Evolutionary conservation across 2,329 filamentous ascomycete genomes (phyloP), one percentile per base, ranked within the genome.

Genomic region (Coniochaeta hoffmannii): DNA sequence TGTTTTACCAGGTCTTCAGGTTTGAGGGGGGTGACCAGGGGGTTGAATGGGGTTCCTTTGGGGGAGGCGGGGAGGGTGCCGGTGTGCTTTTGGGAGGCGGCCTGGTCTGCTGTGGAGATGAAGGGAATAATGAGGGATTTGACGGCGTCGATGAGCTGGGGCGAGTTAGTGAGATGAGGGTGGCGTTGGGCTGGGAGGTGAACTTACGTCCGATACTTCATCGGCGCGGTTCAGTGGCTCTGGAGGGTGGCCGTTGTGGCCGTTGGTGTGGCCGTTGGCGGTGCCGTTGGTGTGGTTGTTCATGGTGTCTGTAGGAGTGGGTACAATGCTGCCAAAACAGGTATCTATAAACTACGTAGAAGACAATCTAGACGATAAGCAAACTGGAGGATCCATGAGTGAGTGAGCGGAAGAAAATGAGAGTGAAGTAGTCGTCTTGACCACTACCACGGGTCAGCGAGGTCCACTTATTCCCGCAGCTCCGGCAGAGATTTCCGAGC

Each of bases 111-210:
- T n/a, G 79, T 75, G 58, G 75, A 78, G 63, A 93, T 83, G 68
- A 88, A 91, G 0, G 86, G 85, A 19, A 90, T 73, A 56, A 92
- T 80, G 55, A 90, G 76, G 9, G 77, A 72, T 69, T 86, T 81
- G 51, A 92, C 81, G 3, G 86, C 81, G 55, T 80, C 75, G 51
- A 91, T 78, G 50, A 91, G 79, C 88, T 91, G 59, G 59, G 28
- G 8, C 9, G 22, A 34, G 41, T 46, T 19, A 46, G 22, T 26
- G 41, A 46, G 24, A 4, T 10, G 36, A 22, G 26, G n/a, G 12
- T 2, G 17, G 24, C 8, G 22, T 11, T 8, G 46, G 28, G 28
- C 5, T 50, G 15, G 17, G 7, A 22, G 24, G 50, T 19, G 3
- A 6, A 24, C 31, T 38, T 28, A 38, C 50, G 28, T 53, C 50